Base-by-base conservation (phyloP, 192 early-diverging fungal genomes). In the Endogone sp. region DNA sequence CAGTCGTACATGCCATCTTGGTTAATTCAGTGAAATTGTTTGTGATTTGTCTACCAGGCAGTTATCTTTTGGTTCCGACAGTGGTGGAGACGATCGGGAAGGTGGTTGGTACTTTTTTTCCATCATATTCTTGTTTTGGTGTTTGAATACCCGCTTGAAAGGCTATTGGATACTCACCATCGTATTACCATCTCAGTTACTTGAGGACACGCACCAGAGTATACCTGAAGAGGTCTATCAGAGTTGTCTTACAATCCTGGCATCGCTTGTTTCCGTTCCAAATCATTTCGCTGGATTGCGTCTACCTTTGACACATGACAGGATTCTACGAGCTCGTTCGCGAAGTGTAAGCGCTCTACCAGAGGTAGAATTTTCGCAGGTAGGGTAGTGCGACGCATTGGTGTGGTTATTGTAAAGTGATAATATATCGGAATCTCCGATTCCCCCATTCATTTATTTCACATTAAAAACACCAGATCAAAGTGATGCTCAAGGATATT, bases 1-100 rank as follows among this genome's bases (percentile, higher is more conserved):
- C 73, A 67, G 84, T 92, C 54, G 84, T 86, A 4, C 83, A 78
- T 24, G 85, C 87, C 13, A 91, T 95, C 60, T 59, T 95, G 3
- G 68, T 70, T 10, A 92, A 94, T 79, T 86, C 83, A 54, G 78
- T 82, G 25, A 85, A 81, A 13, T 23, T 95, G 11, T 95, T 94
- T 73, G 75, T 83, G 3, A 67, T 86, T 29, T 74, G 77, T 2
- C 73, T 95, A 20, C 92, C 92, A 6, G 92, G 94, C 10, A 75
- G 77, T 28, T 76, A 86, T 66, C 80, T 91, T 56, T 71, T 93
- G 13, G 86, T 93, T 28, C 78, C 86, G 22, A 69, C 84, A 2
- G 88, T 91, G 64, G 62, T 95, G 49, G 79, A 75, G 16, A 83
- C 86, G 27, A 86, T 92, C 54, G 64, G 82, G 27, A 77, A 80